phyloP scores from a whole-genome alignment of 2,329 filamentous ascomycete genomes.

The Colletotrichum sidae region DNA sequence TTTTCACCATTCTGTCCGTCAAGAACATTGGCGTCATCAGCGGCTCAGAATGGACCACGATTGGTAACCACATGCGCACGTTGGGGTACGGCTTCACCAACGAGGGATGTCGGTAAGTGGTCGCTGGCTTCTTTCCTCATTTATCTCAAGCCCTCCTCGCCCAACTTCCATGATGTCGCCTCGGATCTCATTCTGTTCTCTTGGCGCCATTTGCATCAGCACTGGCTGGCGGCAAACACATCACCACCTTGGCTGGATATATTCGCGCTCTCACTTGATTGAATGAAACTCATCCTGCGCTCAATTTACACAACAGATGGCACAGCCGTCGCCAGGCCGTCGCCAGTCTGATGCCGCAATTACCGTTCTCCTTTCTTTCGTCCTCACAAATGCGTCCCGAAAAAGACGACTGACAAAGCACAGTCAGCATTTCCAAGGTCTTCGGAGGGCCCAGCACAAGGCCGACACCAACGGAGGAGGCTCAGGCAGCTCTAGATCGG shows the following conservation, averaged over 20 bases:
- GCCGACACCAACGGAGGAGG: slow-evolving; percentile 53
- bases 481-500: slow-evolving; percentile 50
- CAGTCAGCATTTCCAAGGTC: slow-evolving; percentile 72
- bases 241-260: too few relatives aligned
- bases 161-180: background rate
- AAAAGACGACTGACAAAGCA: slow-evolving; percentile 16
- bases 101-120: slow-evolving; percentile 71
- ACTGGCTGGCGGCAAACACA: too few relatives aligned
- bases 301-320: too few relatives aligned
- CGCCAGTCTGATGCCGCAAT: background rate
- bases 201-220: too few relatives aligned
- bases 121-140: slow-evolving; percentile 15
- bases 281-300: too few relatives aligned
- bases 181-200: background rate
- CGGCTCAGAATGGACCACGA: slow-evolving; percentile 71
- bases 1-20: slow-evolving; percentile 71
- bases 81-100: slow-evolving; percentile 73
- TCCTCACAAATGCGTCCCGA: background rate
- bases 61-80: slow-evolving; percentile 70
- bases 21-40: slow-evolving; percentile 74
- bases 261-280: too few relatives aligned
- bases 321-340: too few relatives aligned
- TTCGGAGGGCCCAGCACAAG: slow-evolving; percentile 67
- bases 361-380: background rate
- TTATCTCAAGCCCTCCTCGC: background rate